Conservation (phyloP, 2,329 filamentous ascomycete genomes). For the Plectosphaerella plurivora region DNA sequence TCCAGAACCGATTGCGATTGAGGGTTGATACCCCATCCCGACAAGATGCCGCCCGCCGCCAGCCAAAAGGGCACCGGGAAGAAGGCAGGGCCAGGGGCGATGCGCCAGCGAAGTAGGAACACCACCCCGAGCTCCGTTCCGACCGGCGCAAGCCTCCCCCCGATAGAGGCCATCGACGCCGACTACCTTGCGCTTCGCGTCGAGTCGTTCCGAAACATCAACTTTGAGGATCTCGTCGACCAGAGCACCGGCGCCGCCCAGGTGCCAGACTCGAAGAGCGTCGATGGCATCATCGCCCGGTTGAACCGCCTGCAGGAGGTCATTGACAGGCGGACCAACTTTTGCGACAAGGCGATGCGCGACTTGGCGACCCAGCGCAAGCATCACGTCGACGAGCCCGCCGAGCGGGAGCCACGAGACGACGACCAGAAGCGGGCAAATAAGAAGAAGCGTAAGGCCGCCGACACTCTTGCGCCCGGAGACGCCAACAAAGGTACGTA, state of each 20-base stretch:
- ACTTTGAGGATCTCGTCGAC: conserved; percentile 68
- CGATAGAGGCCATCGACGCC: conserved; percentile 52
- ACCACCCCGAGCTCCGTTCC: conserved; percentile 63
- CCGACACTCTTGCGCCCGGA: conserved; percentile 52
- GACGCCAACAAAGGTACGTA: conserved; percentile 36
- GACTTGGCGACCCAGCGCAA: conserved; percentile 63
- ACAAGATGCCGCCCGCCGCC: conserved; percentile 52
- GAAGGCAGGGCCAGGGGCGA: conserved; percentile 56
- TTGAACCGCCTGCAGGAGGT: conserved; percentile 61
- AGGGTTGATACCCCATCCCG: background rate
- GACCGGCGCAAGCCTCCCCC: conserved; percentile 47
- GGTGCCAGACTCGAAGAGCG: conserved; percentile 59
- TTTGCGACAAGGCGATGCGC: conserved; percentile 71
- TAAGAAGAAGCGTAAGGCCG: conserved; percentile 75
- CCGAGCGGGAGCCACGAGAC: conserved; percentile 38
- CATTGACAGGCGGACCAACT: conserved; percentile 62
- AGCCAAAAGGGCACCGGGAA: conserved; percentile 61
- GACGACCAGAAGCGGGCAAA: conserved; percentile 55
- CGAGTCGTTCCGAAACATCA: conserved; percentile 53
- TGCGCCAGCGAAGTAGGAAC: conserved; percentile 70
- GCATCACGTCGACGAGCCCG: conserved; percentile 50
- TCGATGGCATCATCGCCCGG: conserved; percentile 59
- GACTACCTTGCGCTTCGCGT: conserved; percentile 64
- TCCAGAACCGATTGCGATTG: too few relatives aligned
- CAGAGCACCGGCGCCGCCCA: conserved; percentile 50